Base-by-base conservation (phyloP, 257 asterid genomes). In the Scutellaria galericulata region DNA sequence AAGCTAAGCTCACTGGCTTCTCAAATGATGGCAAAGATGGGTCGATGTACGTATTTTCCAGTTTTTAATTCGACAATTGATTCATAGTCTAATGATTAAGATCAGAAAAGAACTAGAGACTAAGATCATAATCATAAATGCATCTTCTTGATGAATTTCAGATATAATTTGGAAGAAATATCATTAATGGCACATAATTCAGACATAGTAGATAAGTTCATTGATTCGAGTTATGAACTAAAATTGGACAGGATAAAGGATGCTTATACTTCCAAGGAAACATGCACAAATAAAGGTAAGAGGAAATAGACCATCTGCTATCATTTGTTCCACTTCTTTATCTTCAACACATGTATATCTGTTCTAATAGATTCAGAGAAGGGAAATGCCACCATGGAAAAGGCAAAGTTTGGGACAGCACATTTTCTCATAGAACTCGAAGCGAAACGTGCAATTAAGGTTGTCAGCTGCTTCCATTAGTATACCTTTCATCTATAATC, bases 391-490 rank as follows among this genome's bases (percentile, higher is more conserved):
- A 52, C 66, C 1, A 44, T 24, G 8, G 91, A 74, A 70, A 88
- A 85, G 83, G 82, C 97, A 15, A 84, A 86, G 72, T 84, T 89
- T 52, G 99, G 99, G 51, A 94, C 97, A 2, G 98, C 95, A 4
- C 56, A 71, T 79, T 94, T 82, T 76, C 97, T 94, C 31, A 75
- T 94, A 31, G 92, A 94, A 75, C 91, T 89, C 14, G 99, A 94
- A 82, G 88, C 82, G 27, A 88, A 68, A 59, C 79, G 99, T 63
- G 75, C 99, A 47, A 94, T 94, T 45, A 94, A 94, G 99, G 99
- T 94, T 59, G 48, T 78, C 66, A 24, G 42, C 65, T 41, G 52
- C 18, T 55, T 73, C 37, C 14, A 41, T 20, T 22, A 3, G 7
- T 54, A 6, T 40, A 3, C 7, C 13, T 45, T 41, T 5, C 27